phyloP scores from a whole-genome alignment of 2,329 filamentous ascomycete species.

The Colletotrichum lupini region DNA sequence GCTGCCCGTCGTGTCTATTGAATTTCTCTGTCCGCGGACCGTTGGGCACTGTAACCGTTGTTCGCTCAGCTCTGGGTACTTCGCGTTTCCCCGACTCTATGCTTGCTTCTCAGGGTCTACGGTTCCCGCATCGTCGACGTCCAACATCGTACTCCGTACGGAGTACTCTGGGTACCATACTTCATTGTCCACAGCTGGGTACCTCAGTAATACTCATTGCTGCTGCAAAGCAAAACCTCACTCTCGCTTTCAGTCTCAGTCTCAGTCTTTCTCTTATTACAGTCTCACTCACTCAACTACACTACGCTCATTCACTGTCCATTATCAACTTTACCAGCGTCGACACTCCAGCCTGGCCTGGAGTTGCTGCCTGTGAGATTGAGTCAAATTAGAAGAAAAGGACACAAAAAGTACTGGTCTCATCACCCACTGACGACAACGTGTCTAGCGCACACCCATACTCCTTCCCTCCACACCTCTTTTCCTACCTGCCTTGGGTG shows the following conservation, averaged over 20 bases:
- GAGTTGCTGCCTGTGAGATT: background rate
- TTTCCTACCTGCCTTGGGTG: background rate
- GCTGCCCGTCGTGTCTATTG: background rate
- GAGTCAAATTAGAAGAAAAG: background rate
- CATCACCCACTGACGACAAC: conserved; percentile 28
- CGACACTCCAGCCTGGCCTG: background rate
- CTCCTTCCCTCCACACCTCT: background rate
- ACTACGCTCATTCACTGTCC: background rate
- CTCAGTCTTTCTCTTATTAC: background rate
- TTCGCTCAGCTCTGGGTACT: background rate
- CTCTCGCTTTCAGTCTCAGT: background rate
- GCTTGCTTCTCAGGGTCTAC: background rate
- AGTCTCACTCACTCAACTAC: background rate
- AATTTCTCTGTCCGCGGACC: background rate
- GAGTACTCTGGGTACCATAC: background rate
- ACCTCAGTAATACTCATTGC: background rate
- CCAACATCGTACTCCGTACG: background rate
- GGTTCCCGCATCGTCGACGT: background rate
- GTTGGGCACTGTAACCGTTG: background rate
- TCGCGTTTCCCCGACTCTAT: background rate
- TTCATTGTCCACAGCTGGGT: background rate
- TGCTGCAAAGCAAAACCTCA: background rate
- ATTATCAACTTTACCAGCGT: background rate
- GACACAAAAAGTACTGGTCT: background rate
- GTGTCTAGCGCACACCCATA: background rate